phyloP scores from a whole-genome alignment of 768 basidiomycete species.

The Termitomyces sp. region DNA sequence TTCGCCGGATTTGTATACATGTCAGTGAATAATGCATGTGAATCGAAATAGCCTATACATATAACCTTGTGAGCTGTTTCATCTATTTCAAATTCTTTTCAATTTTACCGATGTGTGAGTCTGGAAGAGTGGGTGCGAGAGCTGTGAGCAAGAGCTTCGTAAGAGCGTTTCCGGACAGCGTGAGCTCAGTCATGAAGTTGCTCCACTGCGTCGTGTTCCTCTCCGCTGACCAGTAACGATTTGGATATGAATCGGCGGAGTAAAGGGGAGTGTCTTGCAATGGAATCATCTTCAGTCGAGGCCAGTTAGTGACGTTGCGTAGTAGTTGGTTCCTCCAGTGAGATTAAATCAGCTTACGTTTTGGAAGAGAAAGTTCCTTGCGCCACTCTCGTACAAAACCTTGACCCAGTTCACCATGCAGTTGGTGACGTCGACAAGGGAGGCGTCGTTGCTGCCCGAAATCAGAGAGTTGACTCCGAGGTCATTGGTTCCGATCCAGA shows the following conservation, averaged over 20 bases:
- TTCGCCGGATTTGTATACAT: slow-evolving; percentile 43
- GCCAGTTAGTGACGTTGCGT: not conserved
- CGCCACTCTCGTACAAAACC: slow-evolving; percentile 49
- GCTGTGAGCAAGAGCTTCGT: slow-evolving; percentile 44
- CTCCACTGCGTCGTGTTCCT: slow-evolving; percentile 56
- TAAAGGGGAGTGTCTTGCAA: slow-evolving; percentile 45
- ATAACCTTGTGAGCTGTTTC: not conserved
- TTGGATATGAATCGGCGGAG: slow-evolving; percentile 39
- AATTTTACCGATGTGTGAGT: slow-evolving; percentile 50
- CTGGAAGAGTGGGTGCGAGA: slow-evolving; percentile 40
- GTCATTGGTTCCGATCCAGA: slow-evolving; percentile 70
- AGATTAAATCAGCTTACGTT: slow-evolving; percentile 38
- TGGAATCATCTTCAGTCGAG: slow-evolving; percentile 43
- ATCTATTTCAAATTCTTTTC: not conserved
- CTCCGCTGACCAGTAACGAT: slow-evolving; percentile 40
- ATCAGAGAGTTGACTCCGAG: slow-evolving; percentile 49
- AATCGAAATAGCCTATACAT: slow-evolving; percentile 49
- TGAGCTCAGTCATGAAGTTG: slow-evolving; percentile 48
- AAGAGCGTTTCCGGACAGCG: slow-evolving; percentile 44
- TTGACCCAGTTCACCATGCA: slow-evolving; percentile 61
- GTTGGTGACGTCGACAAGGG: slow-evolving; percentile 48
- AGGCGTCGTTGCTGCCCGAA: slow-evolving; percentile 45
- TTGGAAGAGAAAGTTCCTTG: slow-evolving; percentile 64
- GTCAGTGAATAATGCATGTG: slow-evolving; percentile 53
- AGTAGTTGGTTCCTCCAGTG: not conserved